Evolutionary conservation across 108 stramenopile genomes (phyloP), one percentile per base, ranked within the genome.

Genomic region (Fragilaria crotonensis): DNA sequence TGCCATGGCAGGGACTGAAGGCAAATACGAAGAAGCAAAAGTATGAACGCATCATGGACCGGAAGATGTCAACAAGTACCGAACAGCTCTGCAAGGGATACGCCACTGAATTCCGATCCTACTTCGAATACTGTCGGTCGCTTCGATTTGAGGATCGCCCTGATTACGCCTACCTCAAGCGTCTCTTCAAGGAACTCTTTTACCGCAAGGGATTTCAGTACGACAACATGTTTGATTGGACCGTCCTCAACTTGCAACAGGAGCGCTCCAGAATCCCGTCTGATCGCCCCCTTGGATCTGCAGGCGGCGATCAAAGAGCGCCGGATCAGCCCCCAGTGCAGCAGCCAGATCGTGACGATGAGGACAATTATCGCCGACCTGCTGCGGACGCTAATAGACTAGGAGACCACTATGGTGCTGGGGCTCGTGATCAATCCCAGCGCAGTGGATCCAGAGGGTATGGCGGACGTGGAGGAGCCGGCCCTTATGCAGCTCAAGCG

Each of bases 161-260:
- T 26, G 97, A 99, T 80, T 99, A 99, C 79, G 95, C 96, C 5
- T 99, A 99, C 73, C 79, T 99, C 51, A 98, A 98, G 70, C 68
- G 94, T 27, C 73, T 97, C 54, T 95, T 95, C 76, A 97, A 97
- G 81, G 96, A 97, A 71, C 76, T 97, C 56, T 95, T 94, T 64
- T 95, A 94, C 59, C 70, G 99, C 55, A 99, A 98, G 78, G 97
- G 97, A 54, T 98, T 97, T 75, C 94, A 97, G 75, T 97, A 98
- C 66, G 97, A 98, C 74, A 97, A 97, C 57, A 96, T 97, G 93
- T 99, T 97, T 74, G 99, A 99, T 80, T 99, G 99, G 99, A 95
- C 94, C 26, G 91, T 96, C 53, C 76, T 95, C 59, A 95, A 96
- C 67, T 66, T 95, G 72, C 89, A 90, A 80, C 92, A 96, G 58